These are phyloP conservation scores for Chaetomiaceae sp. DNA, from an alignment of 2,329 filamentous ascomycete genomes.

Conservation along the genomic window DNA sequence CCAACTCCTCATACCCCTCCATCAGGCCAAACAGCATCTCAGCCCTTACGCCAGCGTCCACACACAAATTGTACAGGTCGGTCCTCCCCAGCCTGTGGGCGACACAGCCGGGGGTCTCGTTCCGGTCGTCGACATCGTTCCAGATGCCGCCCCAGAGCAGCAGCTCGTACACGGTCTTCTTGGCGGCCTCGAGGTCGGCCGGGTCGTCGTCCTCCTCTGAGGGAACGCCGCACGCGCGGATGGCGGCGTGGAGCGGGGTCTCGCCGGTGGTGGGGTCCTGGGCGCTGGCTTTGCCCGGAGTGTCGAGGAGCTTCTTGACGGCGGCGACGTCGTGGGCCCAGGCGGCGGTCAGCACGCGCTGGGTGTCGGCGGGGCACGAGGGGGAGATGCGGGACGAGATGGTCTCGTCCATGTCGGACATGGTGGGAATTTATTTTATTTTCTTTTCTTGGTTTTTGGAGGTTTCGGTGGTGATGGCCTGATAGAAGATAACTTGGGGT, in stretches of 20 bases:
- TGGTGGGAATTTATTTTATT: no score
- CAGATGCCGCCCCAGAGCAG: constrained; percentile 89
- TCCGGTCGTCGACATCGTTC: constrained; percentile 85
- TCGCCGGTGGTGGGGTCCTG: constrained; percentile 82
- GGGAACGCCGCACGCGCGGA: constrained; percentile 62
- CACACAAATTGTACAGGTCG: constrained; percentile 73
- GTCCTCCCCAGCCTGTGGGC: constrained; percentile 64
- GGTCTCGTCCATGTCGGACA: constrained; percentile 42
- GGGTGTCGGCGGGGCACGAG: constrained; percentile 46
- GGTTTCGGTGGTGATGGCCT: neutral
- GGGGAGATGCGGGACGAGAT: constrained; percentile 49
- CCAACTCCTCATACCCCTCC: constrained; percentile 73
- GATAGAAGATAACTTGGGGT: no score
- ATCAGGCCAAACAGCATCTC: constrained; percentile 80
- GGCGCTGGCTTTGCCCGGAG: constrained; percentile 61
- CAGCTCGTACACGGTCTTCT: constrained; percentile 66
- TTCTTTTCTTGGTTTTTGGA: neutral
- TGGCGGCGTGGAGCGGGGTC: constrained; percentile 83
- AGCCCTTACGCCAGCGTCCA: constrained; percentile 85
- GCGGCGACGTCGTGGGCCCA: constrained; percentile 59
- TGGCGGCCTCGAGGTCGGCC: constrained; percentile 53
- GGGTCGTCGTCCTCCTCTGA: constrained; percentile 27
- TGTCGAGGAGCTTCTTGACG: constrained; percentile 65
- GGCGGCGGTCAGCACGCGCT: constrained; percentile 49
- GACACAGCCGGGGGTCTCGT: constrained; percentile 89